Percentiles rank a stretch among this genome's conserved stretches.
These are phyloP conservation scores for Sisymbrium irio DNA, from an alignment of 345 rosid species.

Conservation along the genomic window DNA sequence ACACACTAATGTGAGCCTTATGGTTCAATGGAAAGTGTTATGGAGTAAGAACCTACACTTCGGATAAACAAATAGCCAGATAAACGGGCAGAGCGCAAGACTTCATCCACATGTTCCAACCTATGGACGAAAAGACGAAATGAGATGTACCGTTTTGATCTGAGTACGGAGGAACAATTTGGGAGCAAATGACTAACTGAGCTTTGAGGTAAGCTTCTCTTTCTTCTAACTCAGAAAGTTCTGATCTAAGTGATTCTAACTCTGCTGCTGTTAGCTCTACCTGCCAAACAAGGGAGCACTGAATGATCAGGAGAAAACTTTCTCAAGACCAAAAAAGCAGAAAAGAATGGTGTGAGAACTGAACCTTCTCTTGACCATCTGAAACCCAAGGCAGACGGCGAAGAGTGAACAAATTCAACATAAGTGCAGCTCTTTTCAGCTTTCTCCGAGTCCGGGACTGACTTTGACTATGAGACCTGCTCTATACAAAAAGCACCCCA, in stretches of 20 bases:
- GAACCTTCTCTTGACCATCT: constrained; percentile 76
- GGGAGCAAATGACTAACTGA: constrained; percentile 50
- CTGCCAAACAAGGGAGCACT: constrained; percentile 36
- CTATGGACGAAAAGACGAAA: constrained; percentile 35
- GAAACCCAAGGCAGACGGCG: constrained; percentile 78
- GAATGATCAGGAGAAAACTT: constrained; percentile 4
- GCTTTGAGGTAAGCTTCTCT: constrained; percentile 89
- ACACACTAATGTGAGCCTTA: not conserved
- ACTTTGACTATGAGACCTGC: constrained; percentile 47
- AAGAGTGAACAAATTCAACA: constrained; percentile 74
- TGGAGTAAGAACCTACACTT: constrained; percentile 46
- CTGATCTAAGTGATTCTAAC: constrained; percentile 76
- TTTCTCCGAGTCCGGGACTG: constrained; percentile 46
- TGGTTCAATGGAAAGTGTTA: constrained; percentile 5
- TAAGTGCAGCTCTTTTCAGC: constrained; percentile 53
- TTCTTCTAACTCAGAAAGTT: constrained; percentile 80
- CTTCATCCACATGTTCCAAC: constrained; percentile 90
- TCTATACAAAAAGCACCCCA: constrained; percentile 48
- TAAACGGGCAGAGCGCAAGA: constrained; percentile 82
- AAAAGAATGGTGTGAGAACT: not conserved
- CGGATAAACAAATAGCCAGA: constrained; percentile 83
- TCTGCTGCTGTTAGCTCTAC: constrained; percentile 69
- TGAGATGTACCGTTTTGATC: not conserved
- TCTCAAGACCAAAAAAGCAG: not conserved
- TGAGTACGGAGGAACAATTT: not conserved